Evolutionary conservation across 805 yeast genomes (phyloP).

Genomic region (Pichia scutulata): DNA sequence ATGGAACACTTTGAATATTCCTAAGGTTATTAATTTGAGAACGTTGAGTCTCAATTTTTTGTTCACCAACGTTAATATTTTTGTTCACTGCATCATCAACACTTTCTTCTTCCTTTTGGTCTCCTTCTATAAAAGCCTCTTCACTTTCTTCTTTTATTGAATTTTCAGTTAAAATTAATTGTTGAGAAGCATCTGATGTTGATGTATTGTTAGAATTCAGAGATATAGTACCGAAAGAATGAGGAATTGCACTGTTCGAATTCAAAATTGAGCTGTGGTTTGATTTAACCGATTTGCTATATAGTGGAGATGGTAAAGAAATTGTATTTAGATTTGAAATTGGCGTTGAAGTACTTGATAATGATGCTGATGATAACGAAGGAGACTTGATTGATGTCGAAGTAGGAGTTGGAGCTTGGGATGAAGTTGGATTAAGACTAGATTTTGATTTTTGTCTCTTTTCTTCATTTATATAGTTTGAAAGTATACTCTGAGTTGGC

Average conservation of each 20-base stretch:
- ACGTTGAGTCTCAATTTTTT: not conserved
- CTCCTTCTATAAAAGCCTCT: not conserved
- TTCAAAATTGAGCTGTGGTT: not conserved
- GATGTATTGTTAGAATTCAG: not conserved
- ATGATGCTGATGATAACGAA: not conserved
- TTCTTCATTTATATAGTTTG: slow-evolving; percentile 16
- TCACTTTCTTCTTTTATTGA: not conserved
- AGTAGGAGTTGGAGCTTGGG: not conserved
- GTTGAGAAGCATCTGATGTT: not conserved
- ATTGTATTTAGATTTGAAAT: not conserved
- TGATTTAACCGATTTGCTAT: not conserved
- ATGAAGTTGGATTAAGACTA: not conserved
- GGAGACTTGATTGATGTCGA: not conserved
- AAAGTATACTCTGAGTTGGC: slow-evolving; percentile 16
- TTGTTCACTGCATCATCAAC: too few relatives aligned
- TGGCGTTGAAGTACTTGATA: not conserved
- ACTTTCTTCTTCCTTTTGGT: not conserved
- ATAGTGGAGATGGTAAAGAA: not conserved
- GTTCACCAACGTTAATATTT: not conserved
- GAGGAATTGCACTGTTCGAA: not conserved
- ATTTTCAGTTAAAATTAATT: not conserved
- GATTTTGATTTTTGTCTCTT: not conserved
- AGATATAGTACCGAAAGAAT: not conserved
- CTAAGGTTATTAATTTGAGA: not conserved
- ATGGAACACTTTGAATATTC: not conserved